A percentile compares a stretch with the other conserved stretches of the same genome.
Evolutionary conservation across 345 rosid species (phyloP).

Genomic region (Dovyalis caffra): DNA sequence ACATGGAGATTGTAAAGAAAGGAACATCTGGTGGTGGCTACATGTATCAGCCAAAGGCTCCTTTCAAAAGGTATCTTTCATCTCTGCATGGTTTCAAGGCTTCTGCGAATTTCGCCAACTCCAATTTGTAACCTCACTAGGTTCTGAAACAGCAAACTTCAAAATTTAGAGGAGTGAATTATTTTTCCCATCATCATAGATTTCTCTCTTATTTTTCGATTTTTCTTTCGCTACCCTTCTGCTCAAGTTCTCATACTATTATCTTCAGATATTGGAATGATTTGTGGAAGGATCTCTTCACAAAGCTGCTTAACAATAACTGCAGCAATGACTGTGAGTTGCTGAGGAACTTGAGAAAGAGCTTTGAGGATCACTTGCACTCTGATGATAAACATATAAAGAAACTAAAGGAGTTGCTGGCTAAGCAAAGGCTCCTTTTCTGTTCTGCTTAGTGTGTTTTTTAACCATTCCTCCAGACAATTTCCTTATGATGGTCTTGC

Average conservation of each 20-base stretch:
- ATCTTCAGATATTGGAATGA: slow-evolving; percentile 76
- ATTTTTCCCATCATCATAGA: not conserved
- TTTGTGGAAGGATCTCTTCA: slow-evolving; percentile 71
- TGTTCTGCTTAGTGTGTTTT: slow-evolving; percentile 47
- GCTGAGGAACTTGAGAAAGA: slow-evolving; percentile 54
- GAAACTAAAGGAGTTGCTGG: slow-evolving; percentile 68
- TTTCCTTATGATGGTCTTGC: too few species aligned
- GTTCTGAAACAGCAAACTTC: not conserved
- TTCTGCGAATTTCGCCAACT: not conserved
- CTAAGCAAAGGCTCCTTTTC: slow-evolving; percentile 65
- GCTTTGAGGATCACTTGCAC: slow-evolving; percentile 57
- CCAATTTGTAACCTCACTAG: not conserved
- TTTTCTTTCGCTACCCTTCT: not conserved
- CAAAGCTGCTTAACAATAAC: slow-evolving; percentile 58
- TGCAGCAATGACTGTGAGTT: slow-evolving; percentile 39
- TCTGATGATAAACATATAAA: slow-evolving; percentile 54
- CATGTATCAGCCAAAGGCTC: slow-evolving; percentile 55
- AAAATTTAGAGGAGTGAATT: not conserved
- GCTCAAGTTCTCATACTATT: not conserved
- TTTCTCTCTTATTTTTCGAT: not conserved
- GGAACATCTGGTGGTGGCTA: slow-evolving; percentile 42
- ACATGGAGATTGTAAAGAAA: slow-evolving; percentile 67
- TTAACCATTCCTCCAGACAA: not conserved
- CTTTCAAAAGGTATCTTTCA: slow-evolving; percentile 60
- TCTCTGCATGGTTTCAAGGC: not conserved